Conservation (phyloP, 768 basidiomycete species). For the Tephrocybe sp. region DNA sequence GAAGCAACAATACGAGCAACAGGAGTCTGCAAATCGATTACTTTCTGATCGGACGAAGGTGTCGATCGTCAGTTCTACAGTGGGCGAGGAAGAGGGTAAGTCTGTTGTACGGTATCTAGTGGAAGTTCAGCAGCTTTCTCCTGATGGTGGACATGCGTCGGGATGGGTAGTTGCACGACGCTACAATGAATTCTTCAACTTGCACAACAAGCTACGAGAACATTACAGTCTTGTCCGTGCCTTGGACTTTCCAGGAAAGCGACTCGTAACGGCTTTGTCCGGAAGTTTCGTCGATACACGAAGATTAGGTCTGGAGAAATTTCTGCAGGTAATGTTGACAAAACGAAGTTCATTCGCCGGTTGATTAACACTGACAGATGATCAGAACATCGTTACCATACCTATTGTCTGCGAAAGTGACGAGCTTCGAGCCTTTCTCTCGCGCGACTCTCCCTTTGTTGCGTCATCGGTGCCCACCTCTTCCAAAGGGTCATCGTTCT, state of each 20-base stretch:
- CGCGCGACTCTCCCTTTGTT: slow-evolving; percentile 82
- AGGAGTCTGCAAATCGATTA: slow-evolving; percentile 88
- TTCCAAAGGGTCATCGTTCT: slow-evolving; percentile 50
- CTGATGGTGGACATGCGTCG: slow-evolving; percentile 74
- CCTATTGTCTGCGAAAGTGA: slow-evolving; percentile 79
- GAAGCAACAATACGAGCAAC: slow-evolving; percentile 90
- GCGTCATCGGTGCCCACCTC: slow-evolving; percentile 46
- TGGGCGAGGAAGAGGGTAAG: slow-evolving; percentile 83
- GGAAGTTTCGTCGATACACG: slow-evolving; percentile 87
- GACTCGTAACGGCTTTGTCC: slow-evolving; percentile 85
- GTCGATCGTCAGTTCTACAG: slow-evolving; percentile 81
- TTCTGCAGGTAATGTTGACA: slow-evolving; percentile 81
- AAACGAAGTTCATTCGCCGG: background rate
- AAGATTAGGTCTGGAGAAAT: slow-evolving; percentile 79
- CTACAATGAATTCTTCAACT: slow-evolving; percentile 92
- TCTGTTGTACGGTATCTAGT: slow-evolving; percentile 90
- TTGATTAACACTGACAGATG: background rate
- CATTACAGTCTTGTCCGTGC: slow-evolving; percentile 62
- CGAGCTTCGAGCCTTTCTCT: slow-evolving; percentile 83
- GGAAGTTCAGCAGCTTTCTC: slow-evolving; percentile 86
- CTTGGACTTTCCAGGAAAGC: slow-evolving; percentile 91
- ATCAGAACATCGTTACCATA: slow-evolving; percentile 70
- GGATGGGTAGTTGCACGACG: slow-evolving; percentile 94
- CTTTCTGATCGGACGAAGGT: slow-evolving; percentile 82
- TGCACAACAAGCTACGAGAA: slow-evolving; percentile 86